Base-by-base conservation (phyloP, 768 basidiomycete species). In the Gloeostereum incarnatum region DNA sequence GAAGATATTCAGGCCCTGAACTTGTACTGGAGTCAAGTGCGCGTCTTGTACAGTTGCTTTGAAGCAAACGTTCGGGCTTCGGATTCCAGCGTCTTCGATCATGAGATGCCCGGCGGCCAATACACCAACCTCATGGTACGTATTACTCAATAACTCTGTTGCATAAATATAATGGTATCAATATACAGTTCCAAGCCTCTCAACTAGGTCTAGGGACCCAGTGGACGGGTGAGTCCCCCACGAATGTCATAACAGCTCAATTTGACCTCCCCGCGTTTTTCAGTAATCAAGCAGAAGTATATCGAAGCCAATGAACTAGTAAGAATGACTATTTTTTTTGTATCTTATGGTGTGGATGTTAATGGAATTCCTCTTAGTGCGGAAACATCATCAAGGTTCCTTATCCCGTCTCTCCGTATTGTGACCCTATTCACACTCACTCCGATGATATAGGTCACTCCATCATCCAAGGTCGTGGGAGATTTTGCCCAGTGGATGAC, bases 401-500 rank as follows among this genome's bases (percentile, higher is more conserved):
- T n/a, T 17, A 1, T 25, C 26, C 19, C 19, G 21, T 14, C 8
- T 8, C 14, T 14, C 11, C 10, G 34, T 14, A 6, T 24, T 41
- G 26, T 21, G 25, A 33, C 20, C 9, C 17, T 35, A 8, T 31
- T 19, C 21, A 34, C 32, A 6, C 16, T 22, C 22, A n/a, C n/a
- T n/a, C n/a, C n/a, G n/a, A n/a, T n/a, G 26, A 37, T 31, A 7
- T 51, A 80, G 78, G 94, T 98, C 50, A 99, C 96, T 18, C 96
- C 96, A 21, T 96, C 96, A 9, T 98, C 96, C 30, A 99, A 98
- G 68, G 90, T 94, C 34, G 93, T 97, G 35, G 96, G 96, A 18
- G 96, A 99, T 67, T 96, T 99, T 61, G 96, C 96, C 13, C 96
- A 99, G 62, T 96, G 86, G 84, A 93, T 97, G 91, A 93, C 91